phyloP scores from a whole-genome alignment of 495 filamentous ascomycete species.

The Xylaria longipes region DNA sequence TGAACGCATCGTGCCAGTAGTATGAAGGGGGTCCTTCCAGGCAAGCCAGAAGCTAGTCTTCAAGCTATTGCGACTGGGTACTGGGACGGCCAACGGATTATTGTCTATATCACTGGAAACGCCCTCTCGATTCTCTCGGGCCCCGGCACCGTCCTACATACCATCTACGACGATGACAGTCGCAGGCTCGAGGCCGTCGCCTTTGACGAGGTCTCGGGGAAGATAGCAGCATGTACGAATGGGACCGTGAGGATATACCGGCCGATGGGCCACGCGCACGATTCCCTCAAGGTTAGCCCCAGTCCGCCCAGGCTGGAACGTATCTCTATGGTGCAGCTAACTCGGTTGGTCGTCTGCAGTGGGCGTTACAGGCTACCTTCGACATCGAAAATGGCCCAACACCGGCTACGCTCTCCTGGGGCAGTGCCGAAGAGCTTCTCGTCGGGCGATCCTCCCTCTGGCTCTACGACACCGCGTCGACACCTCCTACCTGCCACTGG shows the following conservation, averaged over 20 bases:
- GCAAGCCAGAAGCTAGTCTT: constrained; percentile 85
- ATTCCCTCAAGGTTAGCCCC: constrained; percentile 66
- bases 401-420: constrained; percentile 82
- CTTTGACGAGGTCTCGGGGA: constrained; percentile 82
- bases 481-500: constrained; percentile 69
- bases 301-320: not conserved
- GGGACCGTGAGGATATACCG: constrained; percentile 76
- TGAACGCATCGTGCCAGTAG: constrained; percentile 44
- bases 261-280: constrained; percentile 73
- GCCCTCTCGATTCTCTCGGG: constrained; percentile 82
- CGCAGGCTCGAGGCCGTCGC: constrained; percentile 72
- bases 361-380: constrained; percentile 56
- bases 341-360: constrained; percentile 45
- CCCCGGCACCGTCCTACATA: constrained; percentile 80
- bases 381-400: constrained; percentile 50
- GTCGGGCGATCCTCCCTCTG: constrained; percentile 73
- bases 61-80: constrained; percentile 86
- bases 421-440: constrained; percentile 79
- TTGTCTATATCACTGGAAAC: constrained; percentile 92
- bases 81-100: constrained; percentile 81
- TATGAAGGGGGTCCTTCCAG: constrained; percentile 83
- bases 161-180: constrained; percentile 84
- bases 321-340: constrained; percentile 14
- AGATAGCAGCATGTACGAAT: constrained; percentile 76
- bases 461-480: constrained; percentile 68